Percentiles rank a stretch among this genome's conserved stretches.
Conservation (phyloP, 805 yeast species). For the Cyberlindnera nakhonratchasimensis region DNA sequence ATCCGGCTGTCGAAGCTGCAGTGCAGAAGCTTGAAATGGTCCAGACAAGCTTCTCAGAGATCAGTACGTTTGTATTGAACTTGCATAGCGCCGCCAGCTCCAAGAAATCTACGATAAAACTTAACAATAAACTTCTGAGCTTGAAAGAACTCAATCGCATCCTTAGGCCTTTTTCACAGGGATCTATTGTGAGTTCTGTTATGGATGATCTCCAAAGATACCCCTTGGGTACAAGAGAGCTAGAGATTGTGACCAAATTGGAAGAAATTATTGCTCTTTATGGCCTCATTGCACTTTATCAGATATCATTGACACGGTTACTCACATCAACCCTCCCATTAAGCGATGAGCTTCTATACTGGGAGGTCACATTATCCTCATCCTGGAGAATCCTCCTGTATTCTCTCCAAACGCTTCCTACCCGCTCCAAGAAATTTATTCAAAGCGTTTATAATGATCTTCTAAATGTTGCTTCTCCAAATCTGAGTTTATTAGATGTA, state of each 20-base stretch:
- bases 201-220: neutral
- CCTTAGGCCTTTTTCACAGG: slow-evolving; percentile 13
- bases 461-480: slow-evolving; percentile 14
- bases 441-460: slow-evolving; percentile 28
- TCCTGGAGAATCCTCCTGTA: slow-evolving; percentile 33
- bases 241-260: slow-evolving; percentile 16
- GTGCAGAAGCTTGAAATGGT: slow-evolving; percentile 5
- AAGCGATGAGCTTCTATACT: slow-evolving; percentile 43
- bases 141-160: slow-evolving; percentile 9
- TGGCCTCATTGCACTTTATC: slow-evolving; percentile 33
- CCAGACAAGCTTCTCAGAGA: slow-evolving; percentile 9
- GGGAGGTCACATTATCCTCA: slow-evolving; percentile 38
- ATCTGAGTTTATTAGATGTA: slow-evolving; percentile 9
- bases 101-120: slow-evolving; percentile 2
- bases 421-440: slow-evolving; percentile 18
- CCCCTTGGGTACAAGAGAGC: slow-evolving; percentile 9
- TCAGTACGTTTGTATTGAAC: neutral
- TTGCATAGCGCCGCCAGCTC: slow-evolving; percentile 4
- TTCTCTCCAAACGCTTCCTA: slow-evolving; percentile 39
- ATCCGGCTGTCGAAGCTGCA: neutral
- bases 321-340: slow-evolving; percentile 41
- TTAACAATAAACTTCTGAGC: slow-evolving; percentile 11
- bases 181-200: slow-evolving; percentile 7
- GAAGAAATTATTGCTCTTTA: slow-evolving; percentile 32
- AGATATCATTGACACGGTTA: slow-evolving; percentile 32